Conservation (phyloP, 306 rosid genomes). For the Pachyrhizus erosus region DNA sequence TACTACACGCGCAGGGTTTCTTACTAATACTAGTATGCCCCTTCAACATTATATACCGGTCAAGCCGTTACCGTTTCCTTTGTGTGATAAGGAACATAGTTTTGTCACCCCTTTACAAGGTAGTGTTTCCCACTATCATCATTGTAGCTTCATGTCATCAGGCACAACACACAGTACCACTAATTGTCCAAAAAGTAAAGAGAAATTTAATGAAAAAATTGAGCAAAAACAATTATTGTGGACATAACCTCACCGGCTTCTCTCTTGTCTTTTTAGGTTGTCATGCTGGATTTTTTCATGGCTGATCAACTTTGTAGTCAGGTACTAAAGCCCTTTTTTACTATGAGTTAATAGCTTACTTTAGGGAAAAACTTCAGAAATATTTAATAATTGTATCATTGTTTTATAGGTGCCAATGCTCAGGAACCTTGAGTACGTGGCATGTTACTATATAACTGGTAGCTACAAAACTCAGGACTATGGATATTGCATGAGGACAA, state of each 20-base stretch:
- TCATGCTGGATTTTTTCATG: slow-evolving; percentile 99
- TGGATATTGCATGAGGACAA: slow-evolving; percentile 80
- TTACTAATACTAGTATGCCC: slow-evolving; percentile 77
- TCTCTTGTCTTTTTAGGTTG: slow-evolving; percentile 64
- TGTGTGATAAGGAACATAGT: slow-evolving; percentile 85
- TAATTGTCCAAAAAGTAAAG: slow-evolving; percentile 23
- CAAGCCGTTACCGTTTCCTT: slow-evolving; percentile 82
- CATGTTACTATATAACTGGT: slow-evolving; percentile 93
- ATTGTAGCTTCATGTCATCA: slow-evolving; percentile 31
- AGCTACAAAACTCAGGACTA: slow-evolving; percentile 95
- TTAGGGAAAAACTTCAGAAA: neutral
- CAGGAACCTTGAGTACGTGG: slow-evolving; percentile 82
- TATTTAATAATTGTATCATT: slow-evolving; percentile 3
- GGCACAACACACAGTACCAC: slow-evolving; percentile 33
- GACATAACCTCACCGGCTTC: slow-evolving; percentile 31
- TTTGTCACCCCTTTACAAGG: slow-evolving; percentile 96
- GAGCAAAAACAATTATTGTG: slow-evolving; percentile 23
- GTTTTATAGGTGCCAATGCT: slow-evolving; percentile 83
- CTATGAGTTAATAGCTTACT: neutral
- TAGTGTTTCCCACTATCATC: slow-evolving; percentile 47
- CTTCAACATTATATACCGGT: slow-evolving; percentile 73
- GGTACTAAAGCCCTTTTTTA: slow-evolving; percentile 51
- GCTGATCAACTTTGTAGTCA: slow-evolving; percentile 99
- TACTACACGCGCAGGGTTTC: slow-evolving; percentile 62
- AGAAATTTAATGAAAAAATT: neutral